phyloP scores from a whole-genome alignment of 2,329 filamentous ascomycete genomes.

The Fusarium newnesense region DNA sequence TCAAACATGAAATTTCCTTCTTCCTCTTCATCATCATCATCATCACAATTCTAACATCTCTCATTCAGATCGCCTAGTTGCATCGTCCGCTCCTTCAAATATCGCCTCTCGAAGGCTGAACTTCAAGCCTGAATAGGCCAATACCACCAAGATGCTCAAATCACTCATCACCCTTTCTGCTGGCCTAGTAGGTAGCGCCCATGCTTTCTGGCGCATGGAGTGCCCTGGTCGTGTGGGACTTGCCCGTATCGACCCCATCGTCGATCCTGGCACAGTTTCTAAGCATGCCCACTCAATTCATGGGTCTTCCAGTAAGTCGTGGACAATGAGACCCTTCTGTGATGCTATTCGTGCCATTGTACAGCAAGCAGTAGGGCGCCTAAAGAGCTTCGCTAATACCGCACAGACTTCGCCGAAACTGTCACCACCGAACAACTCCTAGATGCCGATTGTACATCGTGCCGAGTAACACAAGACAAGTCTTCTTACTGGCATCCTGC shows the following conservation, averaged over 20 bases:
- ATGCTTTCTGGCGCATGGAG: slow-evolving; percentile 91
- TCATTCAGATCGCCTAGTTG: slow-evolving; percentile 48
- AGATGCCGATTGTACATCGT: slow-evolving; percentile 79
- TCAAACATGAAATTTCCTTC: neutral
- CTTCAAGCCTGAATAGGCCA: slow-evolving; percentile 42
- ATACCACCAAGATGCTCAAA: slow-evolving; percentile 48
- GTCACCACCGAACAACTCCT: slow-evolving; percentile 68
- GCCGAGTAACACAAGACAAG: slow-evolving; percentile 80
- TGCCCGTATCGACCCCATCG: slow-evolving; percentile 80
- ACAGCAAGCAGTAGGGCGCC: neutral
- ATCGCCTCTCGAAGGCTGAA: slow-evolving; percentile 14
- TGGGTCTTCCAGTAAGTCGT: slow-evolving; percentile 76
- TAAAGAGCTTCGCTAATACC: slow-evolving; percentile 28
- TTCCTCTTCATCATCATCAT: slow-evolving; percentile 1
- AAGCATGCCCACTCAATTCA: slow-evolving; percentile 79
- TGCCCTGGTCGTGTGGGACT: slow-evolving; percentile 77
- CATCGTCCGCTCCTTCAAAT: slow-evolving; percentile 49
- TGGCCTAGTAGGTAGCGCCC: slow-evolving; percentile 52
- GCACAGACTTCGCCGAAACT: slow-evolving; percentile 71
- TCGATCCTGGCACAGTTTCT: slow-evolving; percentile 68
- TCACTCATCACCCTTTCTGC: slow-evolving; percentile 47
- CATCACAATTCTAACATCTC: slow-evolving; percentile 24
- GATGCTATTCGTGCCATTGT: neutral
- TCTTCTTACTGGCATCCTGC: slow-evolving; percentile 89
- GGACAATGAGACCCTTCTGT: no score